phyloP scores from a whole-genome alignment of 1,139 yeast species.

The Chernovozyma sophiae-reginae region DNA sequence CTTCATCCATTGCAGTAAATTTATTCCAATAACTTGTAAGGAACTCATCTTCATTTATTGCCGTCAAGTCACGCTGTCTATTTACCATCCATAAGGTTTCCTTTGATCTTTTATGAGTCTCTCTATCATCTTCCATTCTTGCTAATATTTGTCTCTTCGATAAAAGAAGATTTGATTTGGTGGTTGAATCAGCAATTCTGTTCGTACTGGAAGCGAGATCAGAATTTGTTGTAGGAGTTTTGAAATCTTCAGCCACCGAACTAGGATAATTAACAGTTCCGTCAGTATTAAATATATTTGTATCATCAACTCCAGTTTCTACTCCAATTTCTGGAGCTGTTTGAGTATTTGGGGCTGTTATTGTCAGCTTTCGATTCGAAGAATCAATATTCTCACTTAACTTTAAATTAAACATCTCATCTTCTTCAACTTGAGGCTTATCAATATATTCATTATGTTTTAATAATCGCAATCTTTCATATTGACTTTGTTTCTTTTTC shows the following conservation, averaged over 20 bases:
- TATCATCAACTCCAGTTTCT: background rate
- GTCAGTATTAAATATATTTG: background rate
- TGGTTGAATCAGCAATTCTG: slow-evolving; percentile 6
- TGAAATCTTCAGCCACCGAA: background rate
- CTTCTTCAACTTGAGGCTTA: slow-evolving; percentile 24
- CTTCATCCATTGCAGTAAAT: slow-evolving; percentile 39
- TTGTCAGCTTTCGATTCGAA: background rate
- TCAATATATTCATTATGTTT: slow-evolving; percentile 21
- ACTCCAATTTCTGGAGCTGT: background rate
- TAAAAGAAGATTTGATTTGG: slow-evolving; percentile 21
- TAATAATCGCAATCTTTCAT: slow-evolving; percentile 38
- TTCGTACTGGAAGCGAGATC: background rate
- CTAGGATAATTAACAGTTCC: background rate
- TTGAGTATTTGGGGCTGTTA: background rate
- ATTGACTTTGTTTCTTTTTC: slow-evolving; percentile 49
- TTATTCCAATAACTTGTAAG: slow-evolving; percentile 53
- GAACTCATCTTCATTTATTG: slow-evolving; percentile 54
- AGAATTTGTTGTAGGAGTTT: background rate
- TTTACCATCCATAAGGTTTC: slow-evolving; percentile 71
- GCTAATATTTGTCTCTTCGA: slow-evolving; percentile 57
- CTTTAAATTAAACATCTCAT: slow-evolving; percentile 27
- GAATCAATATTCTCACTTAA: slow-evolving; percentile 17
- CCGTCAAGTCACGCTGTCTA: slow-evolving; percentile 36
- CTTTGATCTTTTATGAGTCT: slow-evolving; percentile 72
- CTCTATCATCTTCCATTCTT: slow-evolving; percentile 85